phyloP scores from a whole-genome alignment of 116 monocot species.

The Cymodocea nodosa region DNA sequence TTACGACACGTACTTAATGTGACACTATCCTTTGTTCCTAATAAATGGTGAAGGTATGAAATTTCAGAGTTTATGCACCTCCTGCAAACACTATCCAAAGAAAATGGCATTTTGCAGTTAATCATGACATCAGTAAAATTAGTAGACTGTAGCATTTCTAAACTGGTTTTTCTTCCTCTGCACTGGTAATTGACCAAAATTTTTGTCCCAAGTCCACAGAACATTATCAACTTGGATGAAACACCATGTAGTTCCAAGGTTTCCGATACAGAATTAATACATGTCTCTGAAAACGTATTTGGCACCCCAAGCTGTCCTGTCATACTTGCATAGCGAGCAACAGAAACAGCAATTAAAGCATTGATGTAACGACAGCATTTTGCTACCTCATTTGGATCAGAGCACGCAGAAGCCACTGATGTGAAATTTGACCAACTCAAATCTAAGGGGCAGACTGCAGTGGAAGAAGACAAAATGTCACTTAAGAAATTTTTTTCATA shows the following conservation, averaged over 20 bases:
- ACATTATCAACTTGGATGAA: conserved; percentile 36
- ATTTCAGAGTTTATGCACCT: conserved; percentile 77
- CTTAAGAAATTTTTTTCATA: not conserved
- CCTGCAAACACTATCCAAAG: conserved; percentile 45
- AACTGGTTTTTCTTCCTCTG: conserved; percentile 42
- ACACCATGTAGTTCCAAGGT: conserved; percentile 48
- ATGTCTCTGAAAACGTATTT: conserved; percentile 42
- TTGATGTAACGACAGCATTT: conserved; percentile 90
- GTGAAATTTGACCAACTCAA: conserved; percentile 80
- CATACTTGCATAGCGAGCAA: conserved; percentile 60
- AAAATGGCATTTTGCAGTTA: conserved; percentile 52
- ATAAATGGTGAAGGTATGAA: conserved; percentile 59
- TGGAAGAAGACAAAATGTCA: not conserved
- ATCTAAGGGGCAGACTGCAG: conserved; percentile 90
- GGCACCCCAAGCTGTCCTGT: conserved; percentile 76
- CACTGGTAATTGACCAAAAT: conserved; percentile 67
- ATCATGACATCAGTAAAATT: conserved; percentile 54
- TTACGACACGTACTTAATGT: conserved; percentile 81
- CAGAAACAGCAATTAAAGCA: conserved; percentile 70
- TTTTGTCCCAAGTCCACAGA: conserved; percentile 85
- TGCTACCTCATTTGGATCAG: conserved; percentile 37
- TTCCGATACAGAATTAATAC: conserved; percentile 40
- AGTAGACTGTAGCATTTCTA: conserved; percentile 72
- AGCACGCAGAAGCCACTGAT: conserved; percentile 50
- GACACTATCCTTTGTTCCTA: conserved; percentile 62